Evolutionary conservation across 2,329 filamentous ascomycete genomes (phyloP).

Genomic region (Ceratocystis colombiana): DNA sequence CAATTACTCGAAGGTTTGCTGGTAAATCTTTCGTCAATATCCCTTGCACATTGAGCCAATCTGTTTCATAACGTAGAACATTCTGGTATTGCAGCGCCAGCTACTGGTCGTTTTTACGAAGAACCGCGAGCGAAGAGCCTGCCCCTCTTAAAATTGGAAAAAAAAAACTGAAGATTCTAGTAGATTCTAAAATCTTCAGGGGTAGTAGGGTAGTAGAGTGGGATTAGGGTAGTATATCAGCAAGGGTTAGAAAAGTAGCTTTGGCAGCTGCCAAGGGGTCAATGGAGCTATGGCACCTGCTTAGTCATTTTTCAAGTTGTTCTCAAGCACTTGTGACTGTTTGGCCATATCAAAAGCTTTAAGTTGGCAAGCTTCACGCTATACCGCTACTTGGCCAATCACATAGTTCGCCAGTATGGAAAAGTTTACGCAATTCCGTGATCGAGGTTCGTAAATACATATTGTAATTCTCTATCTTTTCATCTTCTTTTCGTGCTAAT

Average conservation of each 20-base stretch:
- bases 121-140: neutral
- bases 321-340: neutral
- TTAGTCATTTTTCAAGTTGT: neutral
- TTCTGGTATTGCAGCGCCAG: neutral
- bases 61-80: neutral
- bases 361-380: neutral
- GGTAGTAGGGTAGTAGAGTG: neutral
- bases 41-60: neutral
- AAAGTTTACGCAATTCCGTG: slow-evolving; percentile 87
- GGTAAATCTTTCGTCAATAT: too few species aligned
- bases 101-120: neutral
- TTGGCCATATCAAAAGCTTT: neutral
- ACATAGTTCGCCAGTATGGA: slow-evolving; percentile 54
- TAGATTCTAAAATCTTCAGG: neutral
- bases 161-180: neutral
- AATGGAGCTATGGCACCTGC: neutral
- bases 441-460: slow-evolving; percentile 55
- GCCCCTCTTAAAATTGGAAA: neutral
- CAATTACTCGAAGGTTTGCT: neutral
- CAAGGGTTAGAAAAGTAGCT: neutral
- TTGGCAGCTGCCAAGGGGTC: neutral
- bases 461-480: neutral
- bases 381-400: neutral
- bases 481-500: slow-evolving; percentile 6
- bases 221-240: neutral